Percentiles rank a stretch among this genome's conserved stretches.
Conservation (phyloP, 257 asterid genomes). For the Anisodus acutangulus region DNA sequence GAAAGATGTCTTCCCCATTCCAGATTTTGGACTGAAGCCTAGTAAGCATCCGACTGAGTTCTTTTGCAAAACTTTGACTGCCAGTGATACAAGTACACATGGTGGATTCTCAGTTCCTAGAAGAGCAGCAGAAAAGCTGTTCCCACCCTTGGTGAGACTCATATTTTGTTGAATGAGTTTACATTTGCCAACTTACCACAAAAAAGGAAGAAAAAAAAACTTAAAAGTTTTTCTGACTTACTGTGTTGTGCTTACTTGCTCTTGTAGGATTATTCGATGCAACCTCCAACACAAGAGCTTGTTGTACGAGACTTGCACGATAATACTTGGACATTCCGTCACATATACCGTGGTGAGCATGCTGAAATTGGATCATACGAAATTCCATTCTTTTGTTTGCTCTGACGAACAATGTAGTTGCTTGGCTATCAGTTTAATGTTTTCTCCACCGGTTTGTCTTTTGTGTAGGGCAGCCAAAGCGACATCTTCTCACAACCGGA, state of each 20-base stretch:
- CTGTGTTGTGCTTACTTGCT: neutral
- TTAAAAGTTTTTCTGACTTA: neutral
- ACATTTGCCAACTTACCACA: neutral
- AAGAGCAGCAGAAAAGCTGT: slow-evolving; percentile 94
- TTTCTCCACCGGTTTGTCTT: slow-evolving; percentile 30
- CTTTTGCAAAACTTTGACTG: slow-evolving; percentile 95
- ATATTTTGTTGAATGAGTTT: neutral
- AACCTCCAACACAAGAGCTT: slow-evolving; percentile 97
- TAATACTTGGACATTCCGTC: slow-evolving; percentile 94
- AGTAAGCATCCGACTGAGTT: slow-evolving; percentile 88
- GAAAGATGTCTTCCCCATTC: slow-evolving; percentile 82
- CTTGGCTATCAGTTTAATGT: neutral
- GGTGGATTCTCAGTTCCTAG: slow-evolving; percentile 99
- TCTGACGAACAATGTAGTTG: neutral
- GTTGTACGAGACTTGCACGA: slow-evolving; percentile 89
- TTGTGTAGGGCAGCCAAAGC: slow-evolving; percentile 86
- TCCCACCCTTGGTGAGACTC: slow-evolving; percentile 73
- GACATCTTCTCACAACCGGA: slow-evolving; percentile 95
- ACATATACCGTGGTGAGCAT: slow-evolving; percentile 81
- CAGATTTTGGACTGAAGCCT: slow-evolving; percentile 76
- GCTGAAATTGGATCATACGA: neutral
- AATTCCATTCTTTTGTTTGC: neutral
- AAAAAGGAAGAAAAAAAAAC: neutral
- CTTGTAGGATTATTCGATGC: slow-evolving; percentile 85
- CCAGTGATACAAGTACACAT: slow-evolving; percentile 97